Base-by-base conservation (phyloP, 345 rosid species). In the Ailanthus altissimus region DNA sequence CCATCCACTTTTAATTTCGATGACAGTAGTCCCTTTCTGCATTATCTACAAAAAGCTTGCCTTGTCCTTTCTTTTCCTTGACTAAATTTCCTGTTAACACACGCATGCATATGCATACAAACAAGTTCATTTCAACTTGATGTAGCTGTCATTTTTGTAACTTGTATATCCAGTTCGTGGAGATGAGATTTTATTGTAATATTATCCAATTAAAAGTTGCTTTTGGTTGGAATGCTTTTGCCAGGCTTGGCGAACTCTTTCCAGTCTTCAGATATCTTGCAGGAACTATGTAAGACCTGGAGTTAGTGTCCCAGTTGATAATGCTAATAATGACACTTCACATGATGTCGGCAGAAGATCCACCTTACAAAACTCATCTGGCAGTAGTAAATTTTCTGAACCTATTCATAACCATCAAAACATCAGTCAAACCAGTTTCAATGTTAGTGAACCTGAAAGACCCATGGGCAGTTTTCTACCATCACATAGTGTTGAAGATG, bases 201-300 rank as follows among this genome's bases (percentile, higher is more conserved):
- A 36, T 18, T 71, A 36, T 82, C 59, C 38, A 70, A 68, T 73
- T 59, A 67, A 45, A 69, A 63, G 57, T 75, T 42, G 74, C 61
- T 66, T 75, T 45, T 73, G 20, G 28, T 10, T 68, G 77, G 61
- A 78, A 76, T 63, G 76, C 46, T 67, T 82, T 83, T 70, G 86
- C 83, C 90, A 93, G 99, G 98, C 97, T 70, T 93, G 97, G 97
- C 86, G 78, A 79, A 80, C 85, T 87, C 94, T 96, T 84, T 96
- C 97, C 72, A 84, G 74, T 71, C 94, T 93, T 67, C 85, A 85
- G 45, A 57, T 88, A 75, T 86, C 93, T 67, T 60, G 78, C 79
- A 90, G 89, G 78, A 81, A 84, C 77, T 91, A 90, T 85, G 54
- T 81, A 61, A 86, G 86, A 80, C 98, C 99, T 72, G 98, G 98